Base-by-base conservation (phyloP, 2,329 filamentous ascomycete genomes). In the Sphaceloma murrayae region DNA sequence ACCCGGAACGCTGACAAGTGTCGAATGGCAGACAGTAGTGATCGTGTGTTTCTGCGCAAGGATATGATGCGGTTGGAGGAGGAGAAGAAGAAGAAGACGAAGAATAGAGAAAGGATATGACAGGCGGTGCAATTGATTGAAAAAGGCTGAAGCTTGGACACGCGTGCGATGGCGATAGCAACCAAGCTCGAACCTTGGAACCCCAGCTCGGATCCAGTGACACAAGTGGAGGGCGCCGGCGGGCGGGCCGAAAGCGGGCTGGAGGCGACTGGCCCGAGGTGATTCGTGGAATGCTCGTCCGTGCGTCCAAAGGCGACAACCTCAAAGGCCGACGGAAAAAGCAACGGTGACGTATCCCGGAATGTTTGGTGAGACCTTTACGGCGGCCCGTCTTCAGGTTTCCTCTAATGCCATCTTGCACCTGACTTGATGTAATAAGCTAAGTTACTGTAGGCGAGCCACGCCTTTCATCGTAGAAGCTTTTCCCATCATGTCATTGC, bases 161-260 rank as follows among this genome's bases (percentile, higher is more conserved):
- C 22, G 36, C 36, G 27, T 27, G 22, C 18, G 29, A 40, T 18
- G 18, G 24, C 36, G 18, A 16, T 14, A 26, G 21, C 34, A 13
- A 27, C 11, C 7, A 11, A 6, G 19, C 34, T 11, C 13, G 18
- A 7, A 26, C 14, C 18, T 11, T 13, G 8, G 5, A 19, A 8
- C 9, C n/a, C 14, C 19, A 39, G 18, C 16, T 7, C 10, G 34
- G 36, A 14, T 13, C 9, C 36, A 10, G 36, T 40, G 36, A 40
- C 36, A 40, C 18, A 22, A 9, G 36, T 40, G 36, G 36, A 40
- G n/a, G n/a, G n/a, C n/a, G n/a, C n/a, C n/a, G n/a, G n/a, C n/a
- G n/a, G n/a, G n/a, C n/a, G n/a, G n/a, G n/a, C n/a, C n/a, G n/a
- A n/a, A n/a, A n/a, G n/a, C n/a, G n/a, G n/a, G n/a, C n/a, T n/a